phyloP scores from a whole-genome alignment of 2,329 filamentous ascomycete species.

The Fusarium anthophilum region DNA sequence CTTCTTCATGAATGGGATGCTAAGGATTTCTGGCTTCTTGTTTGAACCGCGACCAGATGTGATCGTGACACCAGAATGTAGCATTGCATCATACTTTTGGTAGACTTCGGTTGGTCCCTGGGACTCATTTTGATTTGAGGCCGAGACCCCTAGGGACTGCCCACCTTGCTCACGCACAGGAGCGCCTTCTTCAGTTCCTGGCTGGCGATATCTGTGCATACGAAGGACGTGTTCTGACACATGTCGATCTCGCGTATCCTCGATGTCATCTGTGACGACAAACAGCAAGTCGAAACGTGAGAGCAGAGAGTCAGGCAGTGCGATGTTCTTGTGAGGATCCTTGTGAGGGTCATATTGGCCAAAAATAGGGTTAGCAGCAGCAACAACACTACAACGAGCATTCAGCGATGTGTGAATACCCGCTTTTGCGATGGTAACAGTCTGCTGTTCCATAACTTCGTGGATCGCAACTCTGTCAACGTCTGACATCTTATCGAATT shows the following conservation, averaged over 20 bases:
- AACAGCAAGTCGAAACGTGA: conserved; percentile 99
- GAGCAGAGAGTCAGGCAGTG: conserved; percentile 91
- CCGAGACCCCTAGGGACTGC: conserved; percentile 87
- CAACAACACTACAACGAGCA: conserved; percentile 94
- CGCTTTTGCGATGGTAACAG: conserved; percentile 97
- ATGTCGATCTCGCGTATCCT: conserved; percentile 88
- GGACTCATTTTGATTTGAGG: conserved; percentile 78
- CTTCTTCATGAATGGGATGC: conserved; percentile 99
- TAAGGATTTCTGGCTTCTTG: conserved; percentile 86
- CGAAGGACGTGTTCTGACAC: conserved; percentile 96
- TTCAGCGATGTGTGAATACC: conserved; percentile 98
- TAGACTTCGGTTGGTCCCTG: conserved; percentile 86
- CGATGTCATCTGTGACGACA: conserved; percentile 97
- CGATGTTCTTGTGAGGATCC: conserved; percentile 98
- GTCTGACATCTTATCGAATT: conserved; percentile 99
- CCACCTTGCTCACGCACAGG: conserved; percentile 88
- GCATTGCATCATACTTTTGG: conserved; percentile 96
- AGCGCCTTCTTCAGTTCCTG: conserved; percentile 92
- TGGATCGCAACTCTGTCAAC: conserved; percentile 98
- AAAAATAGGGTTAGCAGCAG: conserved; percentile 96
- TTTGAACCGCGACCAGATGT: conserved; percentile 77
- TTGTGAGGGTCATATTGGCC: conserved; percentile 99
- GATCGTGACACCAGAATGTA: conserved; percentile 88
- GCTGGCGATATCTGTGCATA: conserved; percentile 95
- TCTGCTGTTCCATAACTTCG: conserved; percentile 99